Conservation (phyloP, 2,329 filamentous ascomycete genomes). For the Cryphonectria nitschkei region DNA sequence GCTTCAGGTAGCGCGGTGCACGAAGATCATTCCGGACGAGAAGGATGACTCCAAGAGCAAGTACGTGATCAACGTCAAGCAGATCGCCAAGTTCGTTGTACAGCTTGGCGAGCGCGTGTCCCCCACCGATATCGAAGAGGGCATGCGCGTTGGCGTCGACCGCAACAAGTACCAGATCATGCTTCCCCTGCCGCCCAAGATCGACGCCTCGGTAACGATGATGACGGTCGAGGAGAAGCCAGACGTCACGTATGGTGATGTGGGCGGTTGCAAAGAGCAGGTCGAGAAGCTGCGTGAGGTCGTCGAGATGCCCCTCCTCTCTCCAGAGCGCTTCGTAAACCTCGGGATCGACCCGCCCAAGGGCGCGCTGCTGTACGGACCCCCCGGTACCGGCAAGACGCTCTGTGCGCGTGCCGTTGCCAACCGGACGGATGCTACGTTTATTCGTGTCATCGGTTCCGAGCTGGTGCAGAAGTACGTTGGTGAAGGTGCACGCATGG, state of each 20-base stretch:
- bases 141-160: constrained; percentile 98
- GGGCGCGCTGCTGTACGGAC: constrained; percentile 93
- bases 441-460: constrained; percentile 97
- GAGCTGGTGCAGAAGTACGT: constrained; percentile 99
- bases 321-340: constrained; percentile 95
- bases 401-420: constrained; percentile 96
- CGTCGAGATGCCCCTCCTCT: constrained; percentile 96
- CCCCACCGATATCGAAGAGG: constrained; percentile 98
- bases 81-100: constrained; percentile 99
- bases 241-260: constrained; percentile 97
- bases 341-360: constrained; percentile 99
- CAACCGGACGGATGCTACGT: constrained; percentile 97
- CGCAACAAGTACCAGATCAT: constrained; percentile 99
- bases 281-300: constrained; percentile 99
- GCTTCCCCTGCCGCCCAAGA: constrained; percentile 93
- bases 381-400: constrained; percentile 98
- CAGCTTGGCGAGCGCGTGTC: constrained; percentile 96
- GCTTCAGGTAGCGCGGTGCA: constrained; percentile 95
- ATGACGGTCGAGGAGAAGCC: constrained; percentile 99
- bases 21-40: constrained; percentile 97
- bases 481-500: constrained; percentile 97
- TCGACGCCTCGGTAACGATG: constrained; percentile 99
- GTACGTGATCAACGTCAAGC: constrained; percentile 99
- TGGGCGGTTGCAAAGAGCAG: constrained; percentile 98
- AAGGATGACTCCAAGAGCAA: constrained; percentile 98